Evolutionary conservation across 139 green algal species (phyloP).

Genomic region (Haematococcus lacustris): DNA sequence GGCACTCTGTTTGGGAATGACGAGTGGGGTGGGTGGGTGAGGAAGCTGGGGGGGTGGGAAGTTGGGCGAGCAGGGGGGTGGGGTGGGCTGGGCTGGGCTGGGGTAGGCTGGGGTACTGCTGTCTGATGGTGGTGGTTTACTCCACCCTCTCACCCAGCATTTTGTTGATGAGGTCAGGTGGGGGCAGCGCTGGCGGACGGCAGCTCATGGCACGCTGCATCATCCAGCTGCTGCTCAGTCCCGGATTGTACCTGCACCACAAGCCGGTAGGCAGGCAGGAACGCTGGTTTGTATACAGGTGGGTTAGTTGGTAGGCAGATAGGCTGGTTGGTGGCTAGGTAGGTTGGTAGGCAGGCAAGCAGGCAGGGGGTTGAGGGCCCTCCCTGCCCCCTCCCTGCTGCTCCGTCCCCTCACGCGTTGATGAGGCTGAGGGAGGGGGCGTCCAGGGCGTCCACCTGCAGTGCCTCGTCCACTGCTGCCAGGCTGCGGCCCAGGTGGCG

Average conservation of each 20-base stretch:
- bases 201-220: slow-evolving; percentile 86
- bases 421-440: slow-evolving; percentile 44
- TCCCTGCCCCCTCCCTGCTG: background rate
- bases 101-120: no score
- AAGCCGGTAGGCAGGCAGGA: background rate
- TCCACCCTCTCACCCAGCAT: slow-evolving; percentile 36
- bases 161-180: slow-evolving; percentile 65
- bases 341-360: no score
- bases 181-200: slow-evolving; percentile 12
- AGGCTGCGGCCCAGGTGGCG: slow-evolving; percentile 63
- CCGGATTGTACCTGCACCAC: slow-evolving; percentile 42
- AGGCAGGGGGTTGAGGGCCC: background rate
- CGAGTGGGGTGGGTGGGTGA: background rate
- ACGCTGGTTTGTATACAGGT: background rate
- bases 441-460: slow-evolving; percentile 31
- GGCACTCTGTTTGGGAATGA: background rate
- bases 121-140: background rate
- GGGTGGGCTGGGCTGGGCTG: no score
- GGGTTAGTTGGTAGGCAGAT: slow-evolving; percentile 9
- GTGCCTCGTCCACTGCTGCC: slow-evolving; percentile 41
- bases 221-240: slow-evolving; percentile 67
- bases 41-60: no score
- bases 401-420: slow-evolving; percentile 40
- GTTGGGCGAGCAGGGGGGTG: no score
- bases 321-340: no score